Evolutionary conservation across 2,329 filamentous ascomycete genomes (phyloP).

Genomic region (Ambrosiella cleistominuta): DNA sequence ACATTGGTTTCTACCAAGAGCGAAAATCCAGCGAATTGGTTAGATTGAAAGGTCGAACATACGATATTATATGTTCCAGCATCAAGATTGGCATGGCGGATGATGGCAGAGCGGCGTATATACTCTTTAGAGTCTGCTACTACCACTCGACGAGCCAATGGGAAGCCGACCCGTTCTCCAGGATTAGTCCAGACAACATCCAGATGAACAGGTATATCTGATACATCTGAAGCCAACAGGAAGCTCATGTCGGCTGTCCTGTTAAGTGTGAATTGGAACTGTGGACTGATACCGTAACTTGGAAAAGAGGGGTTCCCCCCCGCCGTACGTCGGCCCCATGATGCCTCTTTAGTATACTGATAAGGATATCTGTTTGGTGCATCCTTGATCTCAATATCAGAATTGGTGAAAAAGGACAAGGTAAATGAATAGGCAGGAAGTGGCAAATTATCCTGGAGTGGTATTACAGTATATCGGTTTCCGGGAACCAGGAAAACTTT

Average conservation of each 20-base stretch:
- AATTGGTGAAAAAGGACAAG: conserved; percentile 60
- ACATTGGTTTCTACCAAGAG: conserved; percentile 52
- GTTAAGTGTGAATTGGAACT: conserved; percentile 52
- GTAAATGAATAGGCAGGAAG: conserved; percentile 66
- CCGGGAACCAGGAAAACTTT: conserved; percentile 34
- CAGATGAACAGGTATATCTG: conserved; percentile 62
- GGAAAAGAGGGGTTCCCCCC: conserved; percentile 68
- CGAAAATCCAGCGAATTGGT: conserved; percentile 56
- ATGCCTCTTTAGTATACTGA: conserved; percentile 39
- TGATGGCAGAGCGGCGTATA: conserved; percentile 57
- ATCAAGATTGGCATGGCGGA: conserved; percentile 42
- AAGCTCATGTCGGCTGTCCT: conserved; percentile 47
- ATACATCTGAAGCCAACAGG: conserved; percentile 49
- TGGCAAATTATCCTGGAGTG: conserved; percentile 65
- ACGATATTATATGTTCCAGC: conserved; percentile 71
- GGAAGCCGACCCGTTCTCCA: conserved; percentile 47
- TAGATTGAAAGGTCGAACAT: conserved; percentile 75
- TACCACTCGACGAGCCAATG: conserved; percentile 58
- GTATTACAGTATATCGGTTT: conserved; percentile 41
- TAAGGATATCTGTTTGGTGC: conserved; percentile 43
- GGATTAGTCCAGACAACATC: conserved; percentile 59
- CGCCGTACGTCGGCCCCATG: conserved; percentile 64
- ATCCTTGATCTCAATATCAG: conserved; percentile 39
- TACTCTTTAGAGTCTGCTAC: conserved; percentile 79
- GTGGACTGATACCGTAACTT: conserved; percentile 71